Base-by-base conservation (phyloP, 148 eudicot genomes). In the Silene latifolia region DNA sequence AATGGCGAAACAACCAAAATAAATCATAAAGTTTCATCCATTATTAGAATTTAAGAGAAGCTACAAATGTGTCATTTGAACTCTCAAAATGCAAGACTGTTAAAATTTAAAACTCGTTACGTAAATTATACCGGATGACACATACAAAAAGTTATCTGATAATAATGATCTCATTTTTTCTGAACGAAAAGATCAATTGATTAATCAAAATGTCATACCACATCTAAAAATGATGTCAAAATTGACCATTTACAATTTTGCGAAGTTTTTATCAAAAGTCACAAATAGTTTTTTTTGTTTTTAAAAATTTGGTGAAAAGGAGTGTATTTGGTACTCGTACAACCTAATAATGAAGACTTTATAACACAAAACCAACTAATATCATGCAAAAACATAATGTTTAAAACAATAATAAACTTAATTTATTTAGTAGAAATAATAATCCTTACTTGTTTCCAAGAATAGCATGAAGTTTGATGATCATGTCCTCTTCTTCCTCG, bases 391-490 rank as follows among this genome's bases (percentile, higher is more conserved):
- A 21, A 21, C 14, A 59, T 60, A 51, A 51, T 51, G 4, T 51
- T 51, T 11, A 13, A 51, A 51, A 13, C 5, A 51, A 51, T 51
- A 51, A 51, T 51, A 11, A 51, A 12, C 4, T 12, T 51, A 51
- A 12, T 51, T 51, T 48, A 10, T 2, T 12, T 51, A 51, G 14
- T 12, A 14, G 5, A 51, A 51, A 15, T 67, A 42, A 23, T 42
- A 64, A 8, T 53, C 4, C 74, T 5, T 63, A 89, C 93, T 83
- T 89, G 86, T 88, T 89, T 19, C 93, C 93, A 58, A 87, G 87
- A 68, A 83, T 75, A 4, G 89, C 84, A 77, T 89, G 93, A 71
- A 87, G 89, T 72, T 88, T 80, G 82, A 89, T 82, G 73, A 89
- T 88, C 78, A 80, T 20, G 18, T 80, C 78, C 25, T 87, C 86